Conservation (phyloP, 805 yeast genomes). For the Sungouiozyma intestinalis region DNA sequence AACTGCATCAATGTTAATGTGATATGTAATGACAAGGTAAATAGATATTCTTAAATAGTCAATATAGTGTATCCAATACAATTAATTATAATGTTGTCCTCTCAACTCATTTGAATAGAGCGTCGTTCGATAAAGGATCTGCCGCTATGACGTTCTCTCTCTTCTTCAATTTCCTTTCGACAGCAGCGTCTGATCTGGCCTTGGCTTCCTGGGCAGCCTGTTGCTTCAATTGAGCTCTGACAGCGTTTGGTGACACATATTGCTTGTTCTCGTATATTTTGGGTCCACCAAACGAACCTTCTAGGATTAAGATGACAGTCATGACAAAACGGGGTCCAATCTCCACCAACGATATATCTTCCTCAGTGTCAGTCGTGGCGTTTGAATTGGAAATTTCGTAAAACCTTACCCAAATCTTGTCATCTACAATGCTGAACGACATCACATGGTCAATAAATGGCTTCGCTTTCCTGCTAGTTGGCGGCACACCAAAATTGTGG, state of each 20-base stretch:
- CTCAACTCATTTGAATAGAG: constrained; percentile 48
- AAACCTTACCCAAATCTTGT: constrained; percentile 91
- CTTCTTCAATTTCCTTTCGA: constrained; percentile 61
- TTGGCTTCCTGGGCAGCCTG: constrained; percentile 72
- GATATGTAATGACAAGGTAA: background rate
- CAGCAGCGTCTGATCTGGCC: constrained; percentile 68
- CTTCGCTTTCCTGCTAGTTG: constrained; percentile 80
- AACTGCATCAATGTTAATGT: background rate
- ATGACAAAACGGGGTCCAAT: constrained; percentile 94
- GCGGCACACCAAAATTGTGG: constrained; percentile 92
- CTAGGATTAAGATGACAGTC: constrained; percentile 82
- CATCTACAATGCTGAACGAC: constrained; percentile 86
- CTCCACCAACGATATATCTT: constrained; percentile 74
- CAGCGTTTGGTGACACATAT: constrained; percentile 91
- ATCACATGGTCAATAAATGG: constrained; percentile 94
- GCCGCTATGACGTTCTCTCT: constrained; percentile 64
- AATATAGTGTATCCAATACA: background rate
- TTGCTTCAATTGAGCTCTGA: constrained; percentile 77
- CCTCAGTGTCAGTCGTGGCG: constrained; percentile 34
- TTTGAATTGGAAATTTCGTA: constrained; percentile 72
- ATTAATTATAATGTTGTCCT: background rate
- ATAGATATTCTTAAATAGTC: background rate
- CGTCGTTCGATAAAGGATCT: constrained; percentile 77
- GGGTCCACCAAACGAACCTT: constrained; percentile 97
- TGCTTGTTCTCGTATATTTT: constrained; percentile 95